Conservation (phyloP, 129 eudicot species). For the Silybum marianum region DNA sequence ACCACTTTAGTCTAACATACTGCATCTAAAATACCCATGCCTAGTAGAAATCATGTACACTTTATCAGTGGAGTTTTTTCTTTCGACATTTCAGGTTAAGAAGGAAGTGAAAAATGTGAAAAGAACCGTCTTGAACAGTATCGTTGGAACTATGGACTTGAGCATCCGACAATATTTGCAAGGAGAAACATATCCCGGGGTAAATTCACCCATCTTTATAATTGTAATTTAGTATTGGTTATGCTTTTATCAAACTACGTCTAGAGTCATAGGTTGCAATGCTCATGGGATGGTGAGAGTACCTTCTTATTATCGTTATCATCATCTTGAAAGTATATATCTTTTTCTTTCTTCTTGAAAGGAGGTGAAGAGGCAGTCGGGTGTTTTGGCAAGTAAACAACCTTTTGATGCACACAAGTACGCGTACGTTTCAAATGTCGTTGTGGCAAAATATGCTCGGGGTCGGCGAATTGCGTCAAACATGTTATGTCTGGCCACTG, state of each 20-base stretch:
- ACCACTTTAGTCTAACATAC: background rate
- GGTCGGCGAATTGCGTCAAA: slow-evolving; percentile 83
- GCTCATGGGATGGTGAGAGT: background rate
- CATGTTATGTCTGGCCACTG: slow-evolving; percentile 65
- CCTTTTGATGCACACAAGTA: slow-evolving; percentile 69
- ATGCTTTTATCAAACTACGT: background rate
- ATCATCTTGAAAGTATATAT: background rate
- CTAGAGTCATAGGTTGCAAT: background rate
- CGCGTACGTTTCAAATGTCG: slow-evolving; percentile 81
- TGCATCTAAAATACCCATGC: background rate
- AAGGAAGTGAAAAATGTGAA: slow-evolving; percentile 68
- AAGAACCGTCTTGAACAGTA: slow-evolving; percentile 71
- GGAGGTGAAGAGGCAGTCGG: slow-evolving; percentile 60
- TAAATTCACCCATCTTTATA: slow-evolving; percentile 21
- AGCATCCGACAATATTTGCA: slow-evolving; percentile 67
- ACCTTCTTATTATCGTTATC: background rate
- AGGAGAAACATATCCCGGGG: slow-evolving; percentile 87
- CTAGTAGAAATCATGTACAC: too few relatives aligned
- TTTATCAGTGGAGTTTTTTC: slow-evolving; percentile 4
- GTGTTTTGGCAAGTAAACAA: slow-evolving; percentile 60
- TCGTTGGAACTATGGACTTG: slow-evolving; percentile 78
- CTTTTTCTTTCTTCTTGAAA: slow-evolving; percentile 27
- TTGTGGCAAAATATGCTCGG: slow-evolving; percentile 82
- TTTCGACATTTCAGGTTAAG: slow-evolving; percentile 46
- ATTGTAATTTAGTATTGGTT: background rate